A percentile compares a stretch with the other conserved stretches of the same genome.
These are phyloP conservation scores for Salvia rosmarinus DNA, from an alignment of 257 asterid genomes.

Conservation along the genomic window DNA sequence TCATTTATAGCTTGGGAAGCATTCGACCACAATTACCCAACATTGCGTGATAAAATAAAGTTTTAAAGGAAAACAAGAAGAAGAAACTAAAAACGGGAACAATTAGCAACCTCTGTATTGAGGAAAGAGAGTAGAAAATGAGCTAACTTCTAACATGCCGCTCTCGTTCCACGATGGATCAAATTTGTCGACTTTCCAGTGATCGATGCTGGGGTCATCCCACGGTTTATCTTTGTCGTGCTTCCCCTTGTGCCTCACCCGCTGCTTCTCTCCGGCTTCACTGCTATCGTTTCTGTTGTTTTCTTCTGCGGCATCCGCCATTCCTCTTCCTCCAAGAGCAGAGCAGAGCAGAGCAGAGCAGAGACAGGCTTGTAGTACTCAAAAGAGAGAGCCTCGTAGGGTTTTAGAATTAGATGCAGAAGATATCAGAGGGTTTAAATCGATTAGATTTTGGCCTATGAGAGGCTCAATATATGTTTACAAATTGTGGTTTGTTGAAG, in stretches of 20 bases:
- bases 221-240: constrained; percentile 47
- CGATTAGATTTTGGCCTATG: too few species aligned
- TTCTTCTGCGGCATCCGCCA: constrained; percentile 35
- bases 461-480: too few species aligned
- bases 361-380: too few species aligned
- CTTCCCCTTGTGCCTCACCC: constrained; percentile 41
- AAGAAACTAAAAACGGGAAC: neutral
- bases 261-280: constrained; percentile 31
- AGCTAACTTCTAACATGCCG: constrained; percentile 71
- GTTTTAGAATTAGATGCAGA: too few species aligned
- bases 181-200: constrained; percentile 74
- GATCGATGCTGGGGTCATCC: constrained; percentile 47
- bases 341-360: neutral
- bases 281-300: constrained; percentile 24
- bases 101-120: constrained; percentile 48
- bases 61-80: neutral
- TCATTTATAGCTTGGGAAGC: neutral
- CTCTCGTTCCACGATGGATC: constrained; percentile 71
- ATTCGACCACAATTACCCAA: neutral
- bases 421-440: too few species aligned
- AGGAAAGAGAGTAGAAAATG: constrained; percentile 81
- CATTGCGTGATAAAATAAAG: neutral
- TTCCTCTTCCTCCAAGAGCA: neutral
- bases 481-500: too few species aligned
- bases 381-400: too few species aligned